Evolutionary conservation across 129 eudicot species (phyloP).

Genomic region (Mikania micrantha): DNA sequence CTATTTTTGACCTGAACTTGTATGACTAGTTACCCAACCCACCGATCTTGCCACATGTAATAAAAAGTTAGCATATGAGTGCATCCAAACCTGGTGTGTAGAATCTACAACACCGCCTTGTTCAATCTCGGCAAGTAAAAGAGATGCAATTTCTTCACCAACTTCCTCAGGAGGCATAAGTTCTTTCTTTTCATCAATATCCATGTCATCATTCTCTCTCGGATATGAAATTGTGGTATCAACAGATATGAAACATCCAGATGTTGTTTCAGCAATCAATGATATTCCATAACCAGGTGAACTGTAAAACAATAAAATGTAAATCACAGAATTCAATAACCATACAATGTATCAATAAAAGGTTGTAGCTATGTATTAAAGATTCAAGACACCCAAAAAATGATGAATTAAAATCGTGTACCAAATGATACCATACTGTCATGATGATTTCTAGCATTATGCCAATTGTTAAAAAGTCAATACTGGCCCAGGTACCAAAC

Average conservation of each 20-base stretch:
- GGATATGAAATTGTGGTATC: slow-evolving; percentile 67
- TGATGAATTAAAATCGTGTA: background rate
- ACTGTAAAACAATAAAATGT: slow-evolving; percentile 28
- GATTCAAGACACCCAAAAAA: background rate
- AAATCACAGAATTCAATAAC: background rate
- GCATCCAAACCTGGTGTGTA: slow-evolving; percentile 76
- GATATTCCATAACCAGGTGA: slow-evolving; percentile 96
- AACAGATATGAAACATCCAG: slow-evolving; percentile 79
- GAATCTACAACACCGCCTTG: slow-evolving; percentile 97
- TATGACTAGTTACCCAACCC: background rate
- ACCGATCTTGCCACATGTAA: background rate
- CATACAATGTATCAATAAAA: background rate
- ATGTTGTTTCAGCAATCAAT: slow-evolving; percentile 76
- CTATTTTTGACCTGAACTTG: background rate
- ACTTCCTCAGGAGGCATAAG: slow-evolving; percentile 73
- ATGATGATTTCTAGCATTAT: background rate
- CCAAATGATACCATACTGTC: background rate
- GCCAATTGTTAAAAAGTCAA: background rate
- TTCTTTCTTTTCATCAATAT: slow-evolving; percentile 64
- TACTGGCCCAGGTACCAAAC: background rate
- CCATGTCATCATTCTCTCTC: slow-evolving; percentile 52
- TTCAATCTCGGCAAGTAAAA: slow-evolving; percentile 68
- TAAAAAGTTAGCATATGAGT: background rate
- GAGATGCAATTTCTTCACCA: slow-evolving; percentile 76
- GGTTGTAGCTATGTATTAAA: background rate